A percentile compares a stretch with the other conserved stretches of the same genome.
phyloP scores from a whole-genome alignment of 768 basidiomycete species.

The Panellus pusillus region DNA sequence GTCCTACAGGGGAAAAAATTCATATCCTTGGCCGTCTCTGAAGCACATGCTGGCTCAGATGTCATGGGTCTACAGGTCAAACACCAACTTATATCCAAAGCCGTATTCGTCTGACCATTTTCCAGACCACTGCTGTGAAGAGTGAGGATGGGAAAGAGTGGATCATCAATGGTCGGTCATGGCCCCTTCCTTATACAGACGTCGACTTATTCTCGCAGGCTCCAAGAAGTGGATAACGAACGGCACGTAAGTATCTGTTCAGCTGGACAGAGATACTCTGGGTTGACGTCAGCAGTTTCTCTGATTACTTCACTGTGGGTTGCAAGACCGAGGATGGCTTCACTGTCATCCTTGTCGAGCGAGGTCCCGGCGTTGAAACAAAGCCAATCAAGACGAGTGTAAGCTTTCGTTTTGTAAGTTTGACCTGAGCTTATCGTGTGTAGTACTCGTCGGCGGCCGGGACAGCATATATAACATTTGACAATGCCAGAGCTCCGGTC shows the following conservation, averaged over 20 bases:
- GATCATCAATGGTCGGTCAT: slow-evolving; percentile 65
- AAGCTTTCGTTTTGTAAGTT: slow-evolving; percentile 39
- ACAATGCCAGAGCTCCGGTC: slow-evolving; percentile 63
- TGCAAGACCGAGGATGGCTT: slow-evolving; percentile 75
- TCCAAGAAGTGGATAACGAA: slow-evolving; percentile 91
- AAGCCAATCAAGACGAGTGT: slow-evolving; percentile 57
- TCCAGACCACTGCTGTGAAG: slow-evolving; percentile 74
- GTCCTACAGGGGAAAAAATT: slow-evolving; percentile 77
- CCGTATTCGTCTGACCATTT: neutral
- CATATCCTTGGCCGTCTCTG: slow-evolving; percentile 85
- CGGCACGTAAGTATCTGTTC: slow-evolving; percentile 48
- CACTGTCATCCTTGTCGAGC: slow-evolving; percentile 77
- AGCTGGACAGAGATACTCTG: slow-evolving; percentile 24
- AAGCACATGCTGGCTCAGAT: slow-evolving; percentile 86
- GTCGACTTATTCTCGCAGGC: slow-evolving; percentile 27
- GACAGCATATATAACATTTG: slow-evolving; percentile 57
- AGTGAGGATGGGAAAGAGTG: slow-evolving; percentile 81
- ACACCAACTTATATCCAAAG: neutral
- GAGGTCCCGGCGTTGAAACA: slow-evolving; percentile 66
- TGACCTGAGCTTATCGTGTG: neutral
- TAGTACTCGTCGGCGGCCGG: slow-evolving; percentile 61
- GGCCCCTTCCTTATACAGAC: neutral
- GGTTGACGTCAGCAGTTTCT: slow-evolving; percentile 34
- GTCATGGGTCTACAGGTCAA: slow-evolving; percentile 62
- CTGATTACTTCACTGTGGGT: slow-evolving; percentile 68